Base-by-base conservation (phyloP, 2,329 filamentous ascomycete species). In the Penicillium sp. region DNA sequence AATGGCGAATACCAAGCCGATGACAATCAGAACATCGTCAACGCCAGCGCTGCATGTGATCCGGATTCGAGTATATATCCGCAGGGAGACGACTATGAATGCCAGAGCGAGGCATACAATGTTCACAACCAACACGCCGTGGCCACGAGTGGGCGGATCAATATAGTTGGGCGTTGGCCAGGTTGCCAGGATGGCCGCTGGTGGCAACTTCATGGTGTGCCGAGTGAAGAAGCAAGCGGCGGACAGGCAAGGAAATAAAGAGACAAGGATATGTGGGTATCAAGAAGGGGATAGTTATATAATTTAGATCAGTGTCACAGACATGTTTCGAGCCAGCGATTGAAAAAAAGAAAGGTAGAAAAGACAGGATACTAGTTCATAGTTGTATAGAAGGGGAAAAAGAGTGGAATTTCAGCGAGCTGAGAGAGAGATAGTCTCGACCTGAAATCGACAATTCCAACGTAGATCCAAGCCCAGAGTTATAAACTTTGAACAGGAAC, bases 111-210 rank as follows among this genome's bases (percentile, higher is more conserved):
- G 64, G 31, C 77, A 67, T 3, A 77, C 54, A 4, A 77, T 60
- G 22, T 76, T 72, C 5, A 77, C 65, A 21, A 79, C 67, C 11
- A 79, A 66, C 21, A 76, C 72, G 32, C 62, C 72, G 60, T 75
- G 72, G 11, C 77, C 77, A 56, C 77, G 72, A 27, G 72, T 76
- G 13, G 67, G 67, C 5, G 79, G 80, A 57, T 81, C 64, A 46
- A 73, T 56, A 59, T 78, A 77, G 58, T 82, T 81, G 7, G 79
- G 75, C 32, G 48, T 61, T 5, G 80, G 79, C 79, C 78, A 81
- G 59, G 68, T 65, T 16, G 64, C 59, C 43, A 76, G 50, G 18
- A 80, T 73, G 18, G 72, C 65, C n/a, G 65, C 34, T n/a, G 78
- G 75, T 27, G 78, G 75, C 22, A 74, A 58, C 44, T 67, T 64